Percentiles rank a stretch among this genome's conserved stretches.
Conservation (phyloP, 2,329 filamentous ascomycete genomes). For the Fusarium neocosmosporiellum region DNA sequence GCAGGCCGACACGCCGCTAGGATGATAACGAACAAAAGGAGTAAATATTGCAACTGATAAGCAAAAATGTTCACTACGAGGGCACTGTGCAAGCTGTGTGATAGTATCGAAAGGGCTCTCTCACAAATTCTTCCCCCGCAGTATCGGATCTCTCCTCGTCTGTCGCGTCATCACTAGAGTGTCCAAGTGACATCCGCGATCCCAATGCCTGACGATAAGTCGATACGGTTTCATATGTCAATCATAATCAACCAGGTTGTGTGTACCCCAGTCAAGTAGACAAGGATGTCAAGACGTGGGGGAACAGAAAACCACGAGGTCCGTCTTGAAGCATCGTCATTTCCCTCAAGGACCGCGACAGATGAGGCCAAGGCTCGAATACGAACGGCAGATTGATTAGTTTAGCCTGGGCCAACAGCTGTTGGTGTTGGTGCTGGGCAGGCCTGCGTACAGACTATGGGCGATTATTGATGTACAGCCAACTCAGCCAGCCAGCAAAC, state of each 20-base stretch:
- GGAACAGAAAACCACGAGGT: neutral
- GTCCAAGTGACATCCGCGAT: neutral
- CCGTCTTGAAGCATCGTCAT: conserved; percentile 3
- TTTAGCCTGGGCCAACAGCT: neutral
- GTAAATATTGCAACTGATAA: neutral
- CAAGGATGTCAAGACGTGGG: neutral
- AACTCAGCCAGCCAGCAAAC: too few species aligned
- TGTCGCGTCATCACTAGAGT: neutral
- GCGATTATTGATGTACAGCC: neutral
- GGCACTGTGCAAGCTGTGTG: neutral
- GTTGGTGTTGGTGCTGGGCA: neutral
- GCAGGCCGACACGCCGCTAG: neutral
- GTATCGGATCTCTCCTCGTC: neutral
- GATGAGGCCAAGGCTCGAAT: neutral
- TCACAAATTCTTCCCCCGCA: neutral
- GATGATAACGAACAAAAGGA: neutral
- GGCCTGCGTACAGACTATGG: neutral
- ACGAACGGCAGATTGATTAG: neutral
- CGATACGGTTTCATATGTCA: neutral
- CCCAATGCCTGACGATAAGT: neutral
- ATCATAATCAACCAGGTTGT: neutral
- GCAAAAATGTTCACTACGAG: neutral
- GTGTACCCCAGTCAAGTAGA: neutral
- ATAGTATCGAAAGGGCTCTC: neutral
- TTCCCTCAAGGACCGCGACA: conserved; percentile 6